These are phyloP conservation scores for Crithidia brevicula DNA, from an alignment of 208 protist species.

Conservation along the genomic window DNA sequence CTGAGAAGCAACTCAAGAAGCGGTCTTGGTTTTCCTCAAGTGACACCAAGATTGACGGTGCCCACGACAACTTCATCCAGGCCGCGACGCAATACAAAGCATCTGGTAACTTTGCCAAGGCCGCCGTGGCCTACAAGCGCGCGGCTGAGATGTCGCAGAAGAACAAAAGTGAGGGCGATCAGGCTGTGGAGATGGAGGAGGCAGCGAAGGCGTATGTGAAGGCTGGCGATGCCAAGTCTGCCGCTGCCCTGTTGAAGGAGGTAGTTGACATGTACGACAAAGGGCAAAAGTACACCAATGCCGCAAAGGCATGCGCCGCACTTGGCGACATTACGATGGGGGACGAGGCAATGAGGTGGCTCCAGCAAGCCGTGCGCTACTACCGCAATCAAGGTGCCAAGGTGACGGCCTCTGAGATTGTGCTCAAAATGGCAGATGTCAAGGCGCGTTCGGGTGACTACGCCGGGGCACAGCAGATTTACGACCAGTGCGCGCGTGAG, in stretches of 20 bases:
- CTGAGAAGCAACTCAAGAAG: conserved; percentile 75
- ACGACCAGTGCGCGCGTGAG: conserved; percentile 75
- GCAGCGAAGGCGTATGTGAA: conserved; percentile 65
- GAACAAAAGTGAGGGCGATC: conserved; percentile 67
- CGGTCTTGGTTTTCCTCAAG: conserved; percentile 65
- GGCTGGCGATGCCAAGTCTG: conserved; percentile 42
- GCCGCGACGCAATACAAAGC: conserved; percentile 88
- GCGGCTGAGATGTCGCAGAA: conserved; percentile 76
- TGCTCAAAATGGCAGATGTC: conserved; percentile 75
- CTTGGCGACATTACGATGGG: conserved; percentile 65
- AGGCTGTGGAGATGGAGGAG: conserved; percentile 71
- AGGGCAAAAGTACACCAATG: conserved; percentile 61
- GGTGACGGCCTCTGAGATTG: conserved; percentile 69
- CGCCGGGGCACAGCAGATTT: conserved; percentile 58
- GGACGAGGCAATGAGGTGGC: conserved; percentile 70
- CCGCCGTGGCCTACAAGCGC: conserved; percentile 67
- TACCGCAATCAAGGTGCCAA: conserved; percentile 70
- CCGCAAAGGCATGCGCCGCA: conserved; percentile 69
- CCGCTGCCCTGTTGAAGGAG: conserved; percentile 37
- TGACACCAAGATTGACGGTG: conserved; percentile 64
- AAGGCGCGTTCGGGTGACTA: conserved; percentile 76
- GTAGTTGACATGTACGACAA: conserved; percentile 74
- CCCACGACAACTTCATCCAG: conserved; percentile 79
- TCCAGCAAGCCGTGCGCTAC: conserved; percentile 68
- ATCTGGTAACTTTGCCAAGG: conserved; percentile 68